These are phyloP conservation scores for Blastocystis sp. DNA, from an alignment of 352 stramenopile species.

Conservation along the genomic window DNA sequence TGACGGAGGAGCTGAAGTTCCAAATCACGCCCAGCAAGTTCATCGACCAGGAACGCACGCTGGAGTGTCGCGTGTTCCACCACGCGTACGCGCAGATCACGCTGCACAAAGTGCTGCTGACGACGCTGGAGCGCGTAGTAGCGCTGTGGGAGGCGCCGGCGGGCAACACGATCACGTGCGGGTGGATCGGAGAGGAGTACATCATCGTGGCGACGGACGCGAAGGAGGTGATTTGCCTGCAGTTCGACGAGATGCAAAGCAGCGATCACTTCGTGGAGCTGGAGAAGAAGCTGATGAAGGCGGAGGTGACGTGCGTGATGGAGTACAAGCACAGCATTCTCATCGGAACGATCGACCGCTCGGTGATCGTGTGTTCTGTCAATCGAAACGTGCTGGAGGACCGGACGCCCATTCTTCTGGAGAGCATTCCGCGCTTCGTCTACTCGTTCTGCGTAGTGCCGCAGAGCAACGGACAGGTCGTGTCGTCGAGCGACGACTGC, in stretches of 20 bases:
- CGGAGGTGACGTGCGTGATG: conserved; percentile 6
- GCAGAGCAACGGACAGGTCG: neutral
- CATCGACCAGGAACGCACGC: neutral
- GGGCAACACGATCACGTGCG: neutral
- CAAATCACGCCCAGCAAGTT: neutral
- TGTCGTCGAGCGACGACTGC: neutral
- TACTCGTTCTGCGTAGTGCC: conserved; percentile 17
- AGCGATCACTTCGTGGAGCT: neutral
- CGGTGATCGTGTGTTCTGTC: neutral
- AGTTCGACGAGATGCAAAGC: neutral
- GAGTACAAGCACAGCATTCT: conserved; percentile 13
- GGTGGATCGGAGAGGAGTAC: neutral
- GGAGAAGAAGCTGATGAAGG: conserved; percentile 14
- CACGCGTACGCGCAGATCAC: conserved; percentile 21
- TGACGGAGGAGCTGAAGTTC: neutral
- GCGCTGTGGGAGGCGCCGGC: neutral
- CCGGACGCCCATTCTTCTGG: neutral
- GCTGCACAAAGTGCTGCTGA: neutral
- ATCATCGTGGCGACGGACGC: neutral
- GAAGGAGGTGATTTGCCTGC: neutral
- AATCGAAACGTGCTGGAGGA: conserved; percentile 19
- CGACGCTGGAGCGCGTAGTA: neutral
- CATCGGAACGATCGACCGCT: neutral
- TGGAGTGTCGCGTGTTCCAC: conserved; percentile 8
- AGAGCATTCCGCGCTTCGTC: neutral